These are phyloP conservation scores for Globisporangium nunn DNA, from an alignment of 352 stramenopile species.

Conservation along the genomic window DNA sequence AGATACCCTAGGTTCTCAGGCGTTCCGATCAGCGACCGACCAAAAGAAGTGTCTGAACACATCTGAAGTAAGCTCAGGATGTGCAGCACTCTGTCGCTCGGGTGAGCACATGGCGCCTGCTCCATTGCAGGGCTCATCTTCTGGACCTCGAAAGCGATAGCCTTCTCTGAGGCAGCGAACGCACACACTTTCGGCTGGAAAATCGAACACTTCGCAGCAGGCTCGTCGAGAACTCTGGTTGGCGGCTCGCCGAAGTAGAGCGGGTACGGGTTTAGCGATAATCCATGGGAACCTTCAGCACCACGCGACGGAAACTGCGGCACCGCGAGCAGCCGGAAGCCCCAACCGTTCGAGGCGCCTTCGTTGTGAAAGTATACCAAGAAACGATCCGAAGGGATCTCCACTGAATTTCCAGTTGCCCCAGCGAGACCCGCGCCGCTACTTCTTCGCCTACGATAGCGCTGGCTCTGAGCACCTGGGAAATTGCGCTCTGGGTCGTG, in stretches of 20 bases:
- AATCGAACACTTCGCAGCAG: slow-evolving; percentile 54
- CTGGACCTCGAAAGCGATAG: slow-evolving; percentile 47
- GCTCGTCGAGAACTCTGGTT: slow-evolving; percentile 32
- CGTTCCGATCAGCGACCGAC: slow-evolving; percentile 41
- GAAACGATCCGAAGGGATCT: slow-evolving; percentile 63
- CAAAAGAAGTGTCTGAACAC: slow-evolving; percentile 48
- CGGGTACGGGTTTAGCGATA: slow-evolving; percentile 42
- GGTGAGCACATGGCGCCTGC: slow-evolving; percentile 15
- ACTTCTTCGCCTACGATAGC: slow-evolving; percentile 27
- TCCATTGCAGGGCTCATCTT: slow-evolving; percentile 27
- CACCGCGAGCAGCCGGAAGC: slow-evolving; percentile 53
- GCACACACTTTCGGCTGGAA: slow-evolving; percentile 46
- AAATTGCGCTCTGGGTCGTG: slow-evolving; percentile 72
- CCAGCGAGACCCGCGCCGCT: slow-evolving; percentile 4
- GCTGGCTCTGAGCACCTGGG: slow-evolving; percentile 54
- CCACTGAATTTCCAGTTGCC: slow-evolving; percentile 22
- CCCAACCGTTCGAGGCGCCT: slow-evolving; percentile 45
- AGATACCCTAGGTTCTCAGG: slow-evolving; percentile 57
- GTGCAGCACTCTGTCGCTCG: slow-evolving; percentile 54
- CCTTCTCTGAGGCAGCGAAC: slow-evolving; percentile 38
- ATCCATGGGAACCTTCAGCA: not conserved
- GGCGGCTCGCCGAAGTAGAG: slow-evolving; percentile 70
- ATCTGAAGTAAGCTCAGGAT: slow-evolving; percentile 56
- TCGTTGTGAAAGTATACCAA: slow-evolving; percentile 71
- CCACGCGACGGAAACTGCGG: slow-evolving; percentile 25